Base-by-base conservation (phyloP, 495 filamentous ascomycete species). In the Lophiotrema nucula region DNA sequence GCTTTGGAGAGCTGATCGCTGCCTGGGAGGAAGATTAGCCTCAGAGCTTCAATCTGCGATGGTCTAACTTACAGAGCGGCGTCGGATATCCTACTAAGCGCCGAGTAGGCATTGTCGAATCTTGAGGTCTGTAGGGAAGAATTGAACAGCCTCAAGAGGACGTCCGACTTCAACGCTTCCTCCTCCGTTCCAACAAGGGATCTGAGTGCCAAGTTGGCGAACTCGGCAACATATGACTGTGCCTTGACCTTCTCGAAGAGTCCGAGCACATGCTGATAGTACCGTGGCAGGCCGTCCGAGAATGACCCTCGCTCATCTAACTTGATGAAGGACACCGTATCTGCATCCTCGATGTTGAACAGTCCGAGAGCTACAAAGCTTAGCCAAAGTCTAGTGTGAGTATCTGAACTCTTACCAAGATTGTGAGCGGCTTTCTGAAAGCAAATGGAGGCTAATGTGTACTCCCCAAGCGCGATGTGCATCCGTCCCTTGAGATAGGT, bases 401-500 rank as follows among this genome's bases (percentile, higher is more conserved):
- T 33, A 2, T 39, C 35, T 11, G 13, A 37, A n/a, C 8, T 82
- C 84, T 73, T 82, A 90, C 90, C 83, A 58, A 97, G 80, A 35
- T 86, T 86, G 67, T 87, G 88, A 3, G 90, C 87, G 53, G 90
- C 88, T 62, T 87, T 91, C 48, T 83, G 83, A 72, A 99, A 97
- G 60, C 85, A 83, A 18, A 81, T 73, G 16, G 89, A 80, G 42
- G 95, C 93, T 51, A 80, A 79, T 33, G 82, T 80, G 64, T 81
- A 82, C 64, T 93, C 87, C 19, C 83, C 83, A 65, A 83, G 82
- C 13, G 84, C 81, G 16, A 97, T 77, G 67, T 85, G 80, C 41
- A 93, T 77, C 28, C 95, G 87, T 12, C 88, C 92, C 69, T 89
- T 89, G 13, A 96, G 77, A 70, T 99, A 99, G 0, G 81, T 86